These are phyloP conservation scores for Takashimella koratensis DNA, from an alignment of 1,284 basidiomycete genomes.

Conservation along the genomic window DNA sequence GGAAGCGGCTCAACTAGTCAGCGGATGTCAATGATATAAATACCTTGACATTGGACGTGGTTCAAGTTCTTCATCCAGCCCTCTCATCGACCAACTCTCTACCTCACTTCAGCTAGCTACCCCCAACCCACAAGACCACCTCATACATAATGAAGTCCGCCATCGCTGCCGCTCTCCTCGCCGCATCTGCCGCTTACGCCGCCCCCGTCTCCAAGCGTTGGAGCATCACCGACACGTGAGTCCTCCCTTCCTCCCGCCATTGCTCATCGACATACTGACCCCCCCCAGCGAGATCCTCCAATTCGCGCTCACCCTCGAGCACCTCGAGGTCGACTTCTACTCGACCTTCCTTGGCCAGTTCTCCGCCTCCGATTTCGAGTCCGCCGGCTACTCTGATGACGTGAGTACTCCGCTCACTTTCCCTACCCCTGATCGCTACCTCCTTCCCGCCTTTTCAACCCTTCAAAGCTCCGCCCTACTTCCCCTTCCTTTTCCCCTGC, in stretches of 20 bases:
- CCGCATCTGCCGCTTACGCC: slow-evolving; percentile 18
- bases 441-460: background rate
- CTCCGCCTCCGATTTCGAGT: slow-evolving; percentile 60
- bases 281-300: slow-evolving; percentile 28
- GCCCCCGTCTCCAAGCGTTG: slow-evolving; percentile 19
- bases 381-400: slow-evolving; percentile 52
- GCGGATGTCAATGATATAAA: too few species aligned
- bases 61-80: too few species aligned
- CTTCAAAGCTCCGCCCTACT: too few species aligned
- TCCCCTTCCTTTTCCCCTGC: background rate
- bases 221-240: background rate
- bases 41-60: too few species aligned
- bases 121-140: too few species aligned
- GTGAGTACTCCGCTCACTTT: background rate
- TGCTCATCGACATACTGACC: slow-evolving; percentile 2
- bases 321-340: slow-evolving; percentile 66
- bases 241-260: background rate
- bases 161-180: slow-evolving; percentile 22
- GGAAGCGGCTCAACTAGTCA: too few species aligned
- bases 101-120: too few species aligned
- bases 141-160: slow-evolving; percentile 8
- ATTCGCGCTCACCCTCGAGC: slow-evolving; percentile 65
- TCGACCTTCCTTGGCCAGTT: slow-evolving; percentile 62
- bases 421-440: background rate
- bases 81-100: too few species aligned